A percentile compares a stretch with the other conserved stretches of the same genome.
These are phyloP conservation scores for Silybum marianum DNA, from an alignment of 129 eudicot species.

Conservation along the genomic window DNA sequence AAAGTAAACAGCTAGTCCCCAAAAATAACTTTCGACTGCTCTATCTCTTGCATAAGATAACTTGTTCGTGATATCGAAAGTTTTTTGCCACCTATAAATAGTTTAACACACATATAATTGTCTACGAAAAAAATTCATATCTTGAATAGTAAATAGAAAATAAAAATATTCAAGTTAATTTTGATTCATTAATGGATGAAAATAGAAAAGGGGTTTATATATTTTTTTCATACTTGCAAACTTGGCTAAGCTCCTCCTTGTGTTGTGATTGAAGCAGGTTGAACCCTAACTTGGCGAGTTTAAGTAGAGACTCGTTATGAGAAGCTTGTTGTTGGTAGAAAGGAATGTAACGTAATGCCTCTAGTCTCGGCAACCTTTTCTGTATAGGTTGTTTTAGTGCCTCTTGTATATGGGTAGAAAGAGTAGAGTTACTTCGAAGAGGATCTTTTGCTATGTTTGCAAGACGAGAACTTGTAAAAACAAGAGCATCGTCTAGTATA, in stretches of 20 bases:
- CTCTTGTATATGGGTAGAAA: constrained; percentile 20
- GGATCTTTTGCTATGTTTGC: not conserved
- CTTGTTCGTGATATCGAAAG: constrained; percentile 13
- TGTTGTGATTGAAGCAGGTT: constrained; percentile 46
- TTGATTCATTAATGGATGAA: not conserved
- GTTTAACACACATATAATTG: not conserved
- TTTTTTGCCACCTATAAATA: constrained; percentile 24
- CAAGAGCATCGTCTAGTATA: constrained; percentile 52
- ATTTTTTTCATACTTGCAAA: constrained; percentile 30
- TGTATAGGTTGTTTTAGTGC: constrained; percentile 35
- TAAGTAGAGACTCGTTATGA: constrained; percentile 27
- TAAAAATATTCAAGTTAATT: not conserved
- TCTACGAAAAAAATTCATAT: not conserved
- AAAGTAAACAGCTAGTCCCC: not conserved
- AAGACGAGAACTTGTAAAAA: constrained; percentile 36
- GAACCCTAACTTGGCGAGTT: constrained; percentile 51
- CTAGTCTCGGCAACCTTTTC: constrained; percentile 34
- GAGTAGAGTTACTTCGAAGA: not conserved
- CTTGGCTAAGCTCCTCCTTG: constrained; percentile 39
- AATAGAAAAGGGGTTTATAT: not conserved
- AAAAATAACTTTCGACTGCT: constrained; percentile 19
- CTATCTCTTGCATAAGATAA: constrained; percentile 29
- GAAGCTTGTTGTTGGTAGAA: constrained; percentile 39
- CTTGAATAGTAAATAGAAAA: not conserved
- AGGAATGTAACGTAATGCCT: constrained; percentile 38